Conservation (phyloP, 345 rosid genomes). For the Dipteronia sinensis region DNA sequence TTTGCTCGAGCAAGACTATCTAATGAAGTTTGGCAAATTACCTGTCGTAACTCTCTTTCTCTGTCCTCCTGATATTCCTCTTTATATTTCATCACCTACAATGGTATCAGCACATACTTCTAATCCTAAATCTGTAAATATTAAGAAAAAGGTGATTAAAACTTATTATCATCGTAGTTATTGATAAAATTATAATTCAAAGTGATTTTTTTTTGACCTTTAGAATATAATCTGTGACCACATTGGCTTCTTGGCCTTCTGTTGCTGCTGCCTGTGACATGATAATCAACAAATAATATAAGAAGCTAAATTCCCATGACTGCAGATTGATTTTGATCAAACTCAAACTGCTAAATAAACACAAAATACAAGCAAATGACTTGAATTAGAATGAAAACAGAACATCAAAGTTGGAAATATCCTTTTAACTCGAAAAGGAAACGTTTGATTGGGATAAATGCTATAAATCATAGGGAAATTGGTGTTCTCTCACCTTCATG, state of each 20-base stretch:
- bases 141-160: background rate
- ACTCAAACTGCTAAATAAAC: background rate
- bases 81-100: constrained; percentile 58
- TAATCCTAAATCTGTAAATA: constrained; percentile 55
- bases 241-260: background rate
- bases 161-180: background rate
- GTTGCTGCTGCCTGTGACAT: background rate
- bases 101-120: constrained; percentile 67
- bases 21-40: constrained; percentile 14
- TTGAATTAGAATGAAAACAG: background rate
- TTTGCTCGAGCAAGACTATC: too few relatives aligned
- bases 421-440: too few relatives aligned
- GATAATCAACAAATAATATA: background rate
- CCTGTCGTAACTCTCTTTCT: constrained; percentile 74
- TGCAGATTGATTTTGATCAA: background rate
- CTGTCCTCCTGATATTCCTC: constrained; percentile 78
- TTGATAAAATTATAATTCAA: background rate
- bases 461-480: background rate
- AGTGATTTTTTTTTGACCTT: constrained; percentile 59
- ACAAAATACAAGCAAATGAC: background rate
- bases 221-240: background rate
- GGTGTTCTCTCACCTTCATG: constrained; percentile 56
- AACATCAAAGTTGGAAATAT: background rate
- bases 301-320: too few relatives aligned
- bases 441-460: background rate